phyloP scores from a whole-genome alignment of 2,329 filamentous ascomycete species.

The Botryotinia convoluta region DNA sequence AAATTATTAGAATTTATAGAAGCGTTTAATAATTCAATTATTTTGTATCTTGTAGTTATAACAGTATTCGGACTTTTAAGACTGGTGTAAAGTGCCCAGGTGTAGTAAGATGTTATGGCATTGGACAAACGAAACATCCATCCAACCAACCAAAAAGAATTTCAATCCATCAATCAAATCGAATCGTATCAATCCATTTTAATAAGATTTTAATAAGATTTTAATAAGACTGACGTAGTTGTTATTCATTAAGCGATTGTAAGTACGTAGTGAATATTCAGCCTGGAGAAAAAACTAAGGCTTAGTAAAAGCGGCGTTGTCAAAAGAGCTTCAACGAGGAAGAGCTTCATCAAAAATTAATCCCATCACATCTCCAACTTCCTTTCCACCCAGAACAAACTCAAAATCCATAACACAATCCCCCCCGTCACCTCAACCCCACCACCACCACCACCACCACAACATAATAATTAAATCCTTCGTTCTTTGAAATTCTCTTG shows the following conservation, averaged over 20 bases:
- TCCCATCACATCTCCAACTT: not conserved
- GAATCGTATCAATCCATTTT: too few species aligned
- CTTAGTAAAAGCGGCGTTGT: not conserved
- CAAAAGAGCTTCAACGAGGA: not conserved
- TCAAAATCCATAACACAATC: not conserved
- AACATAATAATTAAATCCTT: constrained; percentile 15
- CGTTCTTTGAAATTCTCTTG: not conserved
- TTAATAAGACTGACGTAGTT: not conserved
- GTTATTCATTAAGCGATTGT: not conserved
- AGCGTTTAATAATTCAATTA: not conserved
- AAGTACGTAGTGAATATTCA: not conserved
- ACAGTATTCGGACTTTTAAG: not conserved
- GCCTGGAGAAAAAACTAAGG: not conserved
- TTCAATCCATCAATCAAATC: too few species aligned
- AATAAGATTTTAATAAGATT: not conserved
- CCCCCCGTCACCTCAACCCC: not conserved
- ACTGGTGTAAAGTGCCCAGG: too few species aligned
- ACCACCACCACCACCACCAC: constrained; percentile 18
- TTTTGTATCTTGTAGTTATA: not conserved
- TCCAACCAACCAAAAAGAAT: not conserved
- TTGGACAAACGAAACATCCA: not conserved
- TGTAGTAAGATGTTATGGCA: not conserved
- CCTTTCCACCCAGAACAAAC: not conserved
- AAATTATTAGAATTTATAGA: not conserved
- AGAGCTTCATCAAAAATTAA: not conserved